Base-by-base conservation (phyloP, 345 rosid species). In the Ceriops tagal region DNA sequence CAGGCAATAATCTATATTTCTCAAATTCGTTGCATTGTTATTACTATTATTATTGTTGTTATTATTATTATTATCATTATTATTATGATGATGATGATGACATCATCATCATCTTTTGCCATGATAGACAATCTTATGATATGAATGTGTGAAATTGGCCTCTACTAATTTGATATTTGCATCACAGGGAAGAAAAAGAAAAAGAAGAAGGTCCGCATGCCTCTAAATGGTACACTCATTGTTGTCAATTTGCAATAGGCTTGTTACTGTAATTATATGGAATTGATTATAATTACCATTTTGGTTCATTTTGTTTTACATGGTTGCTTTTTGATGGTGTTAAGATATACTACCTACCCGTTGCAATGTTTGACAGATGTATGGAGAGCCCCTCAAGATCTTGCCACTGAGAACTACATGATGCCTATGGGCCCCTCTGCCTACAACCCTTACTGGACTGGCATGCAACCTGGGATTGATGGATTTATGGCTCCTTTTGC, bases 401-500 rank as follows among this genome's bases (percentile, higher is more conserved):
- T 80, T 66, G 77, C 84, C 15, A 84, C 86, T 53, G 93, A 92
- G 64, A 93, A 72, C 61, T 89, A 80, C 82, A 86, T 90, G 98
- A 96, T 92, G 98, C 83, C 91, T 56, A 69, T 85, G 80, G 93
- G 88, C 53, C 90, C 91, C 55, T 67, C 89, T 73, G 78, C 83
- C 11, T 86, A 56, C 77, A 88, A 86, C 70, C 96, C 90, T 49
- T 95, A 82, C 71, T 91, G 91, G 88, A 79, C 56, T 56, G 92
- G 97, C 62, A 81, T 86, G 85, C 99, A 88, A 64, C 92, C 89
- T 56, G 90, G 88, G 71, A 80, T 89, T 84, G 92, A 89, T 59
- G 84, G 83, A 46, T 85, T 78, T 56, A 70, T 79, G 82, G 77
- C 80, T 70, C 85, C 92, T 62, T 87, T 81, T 76, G 73, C 70